These are phyloP conservation scores for Claviceps arundinis DNA, from an alignment of 2,329 filamentous ascomycete genomes.

Conservation along the genomic window DNA sequence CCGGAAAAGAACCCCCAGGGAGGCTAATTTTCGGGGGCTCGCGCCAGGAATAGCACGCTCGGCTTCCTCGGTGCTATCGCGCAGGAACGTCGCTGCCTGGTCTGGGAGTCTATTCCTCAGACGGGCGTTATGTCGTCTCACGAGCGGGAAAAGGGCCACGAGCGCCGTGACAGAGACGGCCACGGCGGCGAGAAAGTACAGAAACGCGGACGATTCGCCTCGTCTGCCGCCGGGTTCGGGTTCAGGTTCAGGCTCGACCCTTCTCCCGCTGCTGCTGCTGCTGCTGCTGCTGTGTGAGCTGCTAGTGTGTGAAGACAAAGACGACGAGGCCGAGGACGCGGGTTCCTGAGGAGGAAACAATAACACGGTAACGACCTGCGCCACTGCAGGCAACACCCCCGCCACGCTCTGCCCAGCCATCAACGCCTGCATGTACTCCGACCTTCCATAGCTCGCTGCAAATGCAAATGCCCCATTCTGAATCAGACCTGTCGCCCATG, in stretches of 20 bases:
- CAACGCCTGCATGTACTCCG: slow-evolving; percentile 88
- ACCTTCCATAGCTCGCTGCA: slow-evolving; percentile 68
- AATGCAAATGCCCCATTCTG: slow-evolving; percentile 95
- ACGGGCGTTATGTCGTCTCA: slow-evolving; percentile 44
- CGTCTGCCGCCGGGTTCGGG: slow-evolving; percentile 3
- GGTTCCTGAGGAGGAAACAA: slow-evolving; percentile 28
- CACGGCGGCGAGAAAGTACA: slow-evolving; percentile 85
- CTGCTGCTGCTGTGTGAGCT: not conserved
- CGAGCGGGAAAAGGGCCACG: slow-evolving; percentile 60
- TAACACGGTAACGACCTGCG: slow-evolving; percentile 75
- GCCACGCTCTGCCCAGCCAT: slow-evolving; percentile 92
- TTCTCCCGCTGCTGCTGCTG: not conserved
- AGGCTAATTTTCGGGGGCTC: slow-evolving; percentile 30
- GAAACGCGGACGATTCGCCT: slow-evolving; percentile 53
- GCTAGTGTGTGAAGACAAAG: too few relatives aligned
- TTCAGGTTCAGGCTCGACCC: not conserved
- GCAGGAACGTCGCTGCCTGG: slow-evolving; percentile 35
- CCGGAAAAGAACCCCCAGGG: slow-evolving; percentile 51
- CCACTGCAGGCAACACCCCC: slow-evolving; percentile 76
- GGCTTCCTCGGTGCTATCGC: slow-evolving; percentile 35
- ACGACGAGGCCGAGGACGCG: slow-evolving; percentile 5
- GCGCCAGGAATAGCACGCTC: slow-evolving; percentile 26
- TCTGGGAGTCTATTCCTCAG: slow-evolving; percentile 30
- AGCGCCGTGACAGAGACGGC: slow-evolving; percentile 58
- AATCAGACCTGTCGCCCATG: slow-evolving; percentile 68